A percentile compares a stretch with the other conserved stretches of the same genome.
These are phyloP conservation scores for Cercospora zeae-maydis DNA, from an alignment of 2,329 filamentous ascomycete genomes.

Conservation along the genomic window DNA sequence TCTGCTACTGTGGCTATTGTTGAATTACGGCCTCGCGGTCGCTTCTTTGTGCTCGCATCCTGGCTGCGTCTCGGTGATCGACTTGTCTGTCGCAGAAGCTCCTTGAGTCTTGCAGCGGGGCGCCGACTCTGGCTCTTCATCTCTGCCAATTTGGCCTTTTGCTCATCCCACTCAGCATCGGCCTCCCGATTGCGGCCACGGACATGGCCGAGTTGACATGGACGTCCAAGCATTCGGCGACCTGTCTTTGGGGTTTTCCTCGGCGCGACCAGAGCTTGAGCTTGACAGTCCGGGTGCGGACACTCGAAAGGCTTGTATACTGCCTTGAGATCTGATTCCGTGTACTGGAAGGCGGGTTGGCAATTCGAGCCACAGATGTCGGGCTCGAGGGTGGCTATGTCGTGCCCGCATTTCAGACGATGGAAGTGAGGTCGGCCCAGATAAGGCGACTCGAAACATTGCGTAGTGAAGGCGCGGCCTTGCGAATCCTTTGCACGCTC, in stretches of 20 bases:
- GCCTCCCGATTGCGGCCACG: constrained; percentile 4
- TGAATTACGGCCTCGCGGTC: background rate
- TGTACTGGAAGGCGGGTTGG: background rate
- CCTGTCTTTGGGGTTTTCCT: background rate
- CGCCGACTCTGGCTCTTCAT: background rate
- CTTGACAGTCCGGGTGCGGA: constrained; percentile 1
- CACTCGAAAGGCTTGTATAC: constrained; percentile 6
- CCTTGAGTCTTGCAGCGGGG: background rate
- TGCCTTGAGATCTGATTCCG: constrained; percentile 3
- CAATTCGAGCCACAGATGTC: constrained; percentile 13
- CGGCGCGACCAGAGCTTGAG: background rate
- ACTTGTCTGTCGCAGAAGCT: constrained; percentile 4
- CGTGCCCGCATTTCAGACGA: constrained; percentile 11
- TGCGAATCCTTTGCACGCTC: constrained; percentile 9
- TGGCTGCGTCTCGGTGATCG: background rate
- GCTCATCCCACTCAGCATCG: background rate
- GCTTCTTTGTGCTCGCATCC: background rate
- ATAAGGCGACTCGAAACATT: constrained; percentile 9
- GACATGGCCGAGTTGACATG: constrained; percentile 11
- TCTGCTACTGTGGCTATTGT: background rate
- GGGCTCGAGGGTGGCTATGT: constrained; percentile 7
- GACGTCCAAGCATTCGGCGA: background rate
- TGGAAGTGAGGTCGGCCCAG: constrained; percentile 9
- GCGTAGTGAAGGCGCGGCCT: constrained; percentile 4
- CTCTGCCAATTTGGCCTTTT: background rate